A percentile compares a stretch with the other conserved stretches of the same genome.
Conservation (phyloP, 2,329 filamentous ascomycete genomes). For the Zymoseptoria tritici region DNA sequence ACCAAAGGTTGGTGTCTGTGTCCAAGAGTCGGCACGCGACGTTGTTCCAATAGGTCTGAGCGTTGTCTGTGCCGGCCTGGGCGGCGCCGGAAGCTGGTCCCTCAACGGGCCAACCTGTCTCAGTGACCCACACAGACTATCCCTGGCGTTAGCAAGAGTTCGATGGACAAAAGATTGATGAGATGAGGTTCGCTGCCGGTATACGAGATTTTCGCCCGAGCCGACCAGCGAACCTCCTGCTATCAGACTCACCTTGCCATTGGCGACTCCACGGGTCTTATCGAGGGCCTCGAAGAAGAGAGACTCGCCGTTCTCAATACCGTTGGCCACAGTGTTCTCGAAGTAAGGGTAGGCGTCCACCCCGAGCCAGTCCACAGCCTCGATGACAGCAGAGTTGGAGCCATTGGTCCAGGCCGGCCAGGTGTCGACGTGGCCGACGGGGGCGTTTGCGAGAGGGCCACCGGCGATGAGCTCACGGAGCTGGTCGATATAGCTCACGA, state of each 20-base stretch:
- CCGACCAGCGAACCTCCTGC: no score
- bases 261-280: constrained; percentile 46
- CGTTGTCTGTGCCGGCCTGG: constrained; percentile 57
- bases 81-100: constrained; percentile 57
- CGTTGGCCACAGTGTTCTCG: constrained; percentile 60
- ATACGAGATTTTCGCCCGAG: no score
- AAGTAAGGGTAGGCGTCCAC: constrained; percentile 82
- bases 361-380: constrained; percentile 68
- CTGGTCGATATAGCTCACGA: constrained; percentile 64
- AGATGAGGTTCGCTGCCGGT: no score
- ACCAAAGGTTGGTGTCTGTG: constrained; percentile 55
- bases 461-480: constrained; percentile 57
- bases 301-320: constrained; percentile 54
- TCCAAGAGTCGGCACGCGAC: constrained; percentile 66
- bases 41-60: constrained; percentile 68
- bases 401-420: constrained; percentile 57
- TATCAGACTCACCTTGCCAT: no score
- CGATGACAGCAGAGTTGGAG: constrained; percentile 62
- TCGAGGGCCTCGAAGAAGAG: constrained; percentile 63
- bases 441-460: constrained; percentile 46
- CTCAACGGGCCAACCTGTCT: constrained; percentile 66
- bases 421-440: constrained; percentile 80
- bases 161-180: no score
- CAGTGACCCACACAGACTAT: no score
- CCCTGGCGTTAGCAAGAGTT: no score